These are phyloP conservation scores for Beauveria rudraprayagi DNA, from an alignment of 2,329 filamentous ascomycete genomes.

Conservation along the genomic window DNA sequence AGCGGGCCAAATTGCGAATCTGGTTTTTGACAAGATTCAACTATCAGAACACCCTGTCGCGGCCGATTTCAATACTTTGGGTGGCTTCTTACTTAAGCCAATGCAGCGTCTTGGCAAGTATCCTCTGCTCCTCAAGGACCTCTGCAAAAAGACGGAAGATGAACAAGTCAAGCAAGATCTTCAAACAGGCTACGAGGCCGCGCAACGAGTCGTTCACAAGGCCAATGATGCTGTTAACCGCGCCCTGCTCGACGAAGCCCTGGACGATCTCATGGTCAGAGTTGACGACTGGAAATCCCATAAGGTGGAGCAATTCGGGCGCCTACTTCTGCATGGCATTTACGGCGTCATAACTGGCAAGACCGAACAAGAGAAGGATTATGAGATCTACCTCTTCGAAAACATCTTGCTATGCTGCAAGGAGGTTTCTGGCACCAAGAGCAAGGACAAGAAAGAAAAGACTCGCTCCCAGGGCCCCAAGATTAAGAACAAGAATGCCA, in stretches of 20 bases:
- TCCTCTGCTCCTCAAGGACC: slow-evolving; percentile 80
- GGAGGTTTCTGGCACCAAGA: slow-evolving; percentile 79
- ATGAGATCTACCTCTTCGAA: slow-evolving; percentile 96
- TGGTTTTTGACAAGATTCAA: slow-evolving; percentile 80
- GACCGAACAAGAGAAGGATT: slow-evolving; percentile 92
- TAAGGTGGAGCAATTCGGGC: slow-evolving; percentile 82
- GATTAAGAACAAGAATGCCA: slow-evolving; percentile 58
- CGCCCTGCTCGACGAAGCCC: slow-evolving; percentile 73
- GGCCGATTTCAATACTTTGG: slow-evolving; percentile 76
- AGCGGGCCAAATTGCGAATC: slow-evolving; percentile 75
- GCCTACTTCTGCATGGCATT: slow-evolving; percentile 77
- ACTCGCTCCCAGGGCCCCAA: slow-evolving; percentile 49
- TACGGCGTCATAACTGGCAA: slow-evolving; percentile 87
- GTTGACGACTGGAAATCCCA: slow-evolving; percentile 98
- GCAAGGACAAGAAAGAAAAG: slow-evolving; percentile 67
- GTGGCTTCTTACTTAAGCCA: slow-evolving; percentile 89
- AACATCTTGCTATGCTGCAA: slow-evolving; percentile 95
- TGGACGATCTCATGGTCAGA: slow-evolving; percentile 70
- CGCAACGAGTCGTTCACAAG: slow-evolving; percentile 71
- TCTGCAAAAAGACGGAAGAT: slow-evolving; percentile 77
- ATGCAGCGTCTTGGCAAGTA: slow-evolving; percentile 96
- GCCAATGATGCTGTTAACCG: slow-evolving; percentile 89
- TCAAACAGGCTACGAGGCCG: slow-evolving; percentile 66
- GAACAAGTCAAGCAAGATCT: slow-evolving; percentile 65
- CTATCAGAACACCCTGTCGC: slow-evolving; percentile 71